Evolutionary conservation across 2,329 filamentous ascomycete species (phyloP).

Genomic region (Setomelanomma holmii): DNA sequence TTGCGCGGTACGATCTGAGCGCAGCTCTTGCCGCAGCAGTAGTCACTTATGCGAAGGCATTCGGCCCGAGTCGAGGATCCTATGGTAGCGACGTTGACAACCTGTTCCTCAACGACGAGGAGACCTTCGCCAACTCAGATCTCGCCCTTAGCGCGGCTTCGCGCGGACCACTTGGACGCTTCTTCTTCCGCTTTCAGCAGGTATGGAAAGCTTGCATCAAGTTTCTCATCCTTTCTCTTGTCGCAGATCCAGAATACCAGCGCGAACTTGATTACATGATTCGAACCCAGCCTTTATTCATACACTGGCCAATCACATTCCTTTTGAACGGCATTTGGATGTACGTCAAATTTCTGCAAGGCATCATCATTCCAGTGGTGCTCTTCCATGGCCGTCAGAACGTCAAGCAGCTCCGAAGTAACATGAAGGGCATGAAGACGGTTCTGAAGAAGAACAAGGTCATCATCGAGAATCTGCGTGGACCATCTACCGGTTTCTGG

Average conservation of each 20-base stretch:
- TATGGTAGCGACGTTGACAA: slow-evolving; percentile 50
- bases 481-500: slow-evolving; percentile 49
- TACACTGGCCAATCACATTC: slow-evolving; percentile 48
- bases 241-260: slow-evolving; percentile 60
- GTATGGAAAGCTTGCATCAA: slow-evolving; percentile 52
- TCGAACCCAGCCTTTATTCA: slow-evolving; percentile 35
- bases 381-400: slow-evolving; percentile 54
- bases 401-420: slow-evolving; percentile 52
- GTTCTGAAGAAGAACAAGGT: slow-evolving; percentile 47
- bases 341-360: slow-evolving; percentile 53
- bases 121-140: slow-evolving; percentile 20
- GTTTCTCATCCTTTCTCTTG: slow-evolving; percentile 55
- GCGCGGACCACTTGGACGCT: slow-evolving; percentile 23
- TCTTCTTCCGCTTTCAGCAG: slow-evolving; percentile 52
- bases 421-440: slow-evolving; percentile 54
- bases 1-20: slow-evolving; percentile 55
- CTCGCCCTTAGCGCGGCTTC: neutral
- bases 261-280: slow-evolving; percentile 57
- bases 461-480: slow-evolving; percentile 45
- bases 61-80: slow-evolving; percentile 31
- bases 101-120: slow-evolving; percentile 35
- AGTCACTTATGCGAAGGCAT: slow-evolving; percentile 12
- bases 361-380: slow-evolving; percentile 51
- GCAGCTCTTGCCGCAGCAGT: slow-evolving; percentile 34
- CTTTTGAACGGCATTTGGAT: slow-evolving; percentile 56